Evolutionary conservation across 2,329 filamentous ascomycete species (phyloP).

Genomic region (Colletotrichum orchidophilum): DNA sequence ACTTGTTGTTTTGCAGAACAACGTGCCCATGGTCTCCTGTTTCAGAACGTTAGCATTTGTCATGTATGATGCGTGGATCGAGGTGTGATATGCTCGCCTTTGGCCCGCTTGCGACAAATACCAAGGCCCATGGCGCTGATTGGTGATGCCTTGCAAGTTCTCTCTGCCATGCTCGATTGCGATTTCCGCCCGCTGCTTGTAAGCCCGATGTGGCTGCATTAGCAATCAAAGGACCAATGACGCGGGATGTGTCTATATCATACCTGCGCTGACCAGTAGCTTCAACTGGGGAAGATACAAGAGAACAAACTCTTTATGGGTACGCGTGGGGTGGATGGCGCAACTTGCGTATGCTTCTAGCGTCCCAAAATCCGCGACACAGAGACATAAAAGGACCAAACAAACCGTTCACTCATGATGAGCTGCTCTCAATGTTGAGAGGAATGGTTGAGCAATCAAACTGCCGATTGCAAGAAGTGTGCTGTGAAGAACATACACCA

Average conservation of each 20-base stretch:
- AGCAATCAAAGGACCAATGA: background rate
- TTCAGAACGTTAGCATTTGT: background rate
- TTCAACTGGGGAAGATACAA: background rate
- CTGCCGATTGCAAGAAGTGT: background rate
- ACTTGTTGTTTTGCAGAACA: background rate
- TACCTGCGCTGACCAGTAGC: background rate
- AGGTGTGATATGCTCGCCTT: too few relatives aligned
- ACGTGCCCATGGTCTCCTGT: background rate
- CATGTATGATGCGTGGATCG: background rate
- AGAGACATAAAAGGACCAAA: background rate
- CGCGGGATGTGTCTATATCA: background rate
- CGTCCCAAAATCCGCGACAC: background rate
- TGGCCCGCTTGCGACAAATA: too few relatives aligned
- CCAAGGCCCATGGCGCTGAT: background rate
- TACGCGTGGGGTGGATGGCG: background rate
- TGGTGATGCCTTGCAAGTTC: background rate
- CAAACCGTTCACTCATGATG: background rate
- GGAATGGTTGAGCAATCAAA: background rate
- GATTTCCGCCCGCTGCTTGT: background rate
- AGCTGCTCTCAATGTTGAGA: background rate
- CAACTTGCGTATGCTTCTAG: background rate
- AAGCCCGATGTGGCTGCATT: background rate
- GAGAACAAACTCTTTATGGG: background rate
- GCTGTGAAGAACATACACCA: background rate
- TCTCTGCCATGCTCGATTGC: background rate